Percentiles rank a stretch among this genome's conserved stretches.
phyloP scores from a whole-genome alignment of 106 monocot species.

The Platanthera guangdongensis region DNA sequence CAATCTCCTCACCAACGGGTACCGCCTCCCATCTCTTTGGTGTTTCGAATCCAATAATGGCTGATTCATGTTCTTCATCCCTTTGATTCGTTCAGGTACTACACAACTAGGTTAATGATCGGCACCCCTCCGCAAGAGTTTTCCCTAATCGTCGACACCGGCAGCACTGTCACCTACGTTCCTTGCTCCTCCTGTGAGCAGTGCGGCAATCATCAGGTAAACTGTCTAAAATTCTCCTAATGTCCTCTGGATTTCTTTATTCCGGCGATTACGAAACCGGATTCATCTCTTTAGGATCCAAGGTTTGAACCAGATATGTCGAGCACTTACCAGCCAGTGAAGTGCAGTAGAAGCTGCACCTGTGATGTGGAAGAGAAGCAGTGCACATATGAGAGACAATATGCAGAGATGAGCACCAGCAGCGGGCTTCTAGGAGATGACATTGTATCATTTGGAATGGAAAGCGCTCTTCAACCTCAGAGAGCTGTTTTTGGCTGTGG shows the following conservation, averaged over 20 bases:
- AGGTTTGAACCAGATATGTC: constrained; percentile 63
- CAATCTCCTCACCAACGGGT: constrained; percentile 79
- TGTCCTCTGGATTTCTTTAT: not conserved
- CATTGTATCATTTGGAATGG: constrained; percentile 54
- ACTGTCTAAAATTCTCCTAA: not conserved
- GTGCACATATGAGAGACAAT: constrained; percentile 66
- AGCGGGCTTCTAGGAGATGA: constrained; percentile 81
- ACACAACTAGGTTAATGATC: constrained; percentile 57
- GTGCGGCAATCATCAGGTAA: constrained; percentile 66
- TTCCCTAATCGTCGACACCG: constrained; percentile 65
- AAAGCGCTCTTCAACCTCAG: constrained; percentile 50
- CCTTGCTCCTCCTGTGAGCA: constrained; percentile 64
- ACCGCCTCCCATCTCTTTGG: not conserved
- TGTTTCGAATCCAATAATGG: not conserved
- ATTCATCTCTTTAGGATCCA: constrained; percentile 32
- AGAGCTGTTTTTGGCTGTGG: constrained; percentile 78
- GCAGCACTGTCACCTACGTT: constrained; percentile 71
- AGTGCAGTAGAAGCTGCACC: constrained; percentile 38
- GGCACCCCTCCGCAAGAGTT: constrained; percentile 74
- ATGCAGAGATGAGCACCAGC: constrained; percentile 81
- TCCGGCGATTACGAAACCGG: not conserved
- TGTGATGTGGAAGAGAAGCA: constrained; percentile 53
- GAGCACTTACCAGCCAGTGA: constrained; percentile 54
- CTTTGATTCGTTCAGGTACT: constrained; percentile 35
- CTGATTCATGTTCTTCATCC: not conserved